phyloP scores from a whole-genome alignment of 2,329 filamentous ascomycete genomes.

The Scopulariopsis brevicaulis region DNA sequence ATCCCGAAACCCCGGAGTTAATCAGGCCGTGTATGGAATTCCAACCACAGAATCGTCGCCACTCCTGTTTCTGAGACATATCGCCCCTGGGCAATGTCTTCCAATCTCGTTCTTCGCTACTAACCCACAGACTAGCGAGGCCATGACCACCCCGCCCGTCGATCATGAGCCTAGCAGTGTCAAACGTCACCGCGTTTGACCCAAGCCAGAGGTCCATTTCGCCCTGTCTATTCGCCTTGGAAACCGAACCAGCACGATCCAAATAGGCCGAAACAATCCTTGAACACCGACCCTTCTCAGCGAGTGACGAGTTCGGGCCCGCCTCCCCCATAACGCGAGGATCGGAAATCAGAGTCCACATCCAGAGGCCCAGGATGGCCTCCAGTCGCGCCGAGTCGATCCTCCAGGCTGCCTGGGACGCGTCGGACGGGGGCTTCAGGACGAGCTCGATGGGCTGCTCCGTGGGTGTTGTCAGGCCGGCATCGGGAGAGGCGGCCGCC shows the following conservation, averaged over 20 bases:
- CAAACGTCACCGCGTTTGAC: not conserved
- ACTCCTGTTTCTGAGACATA: not conserved
- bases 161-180: not conserved
- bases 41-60: not conserved
- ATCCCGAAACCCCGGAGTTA: not conserved
- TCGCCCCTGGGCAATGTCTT: not conserved
- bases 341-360: conserved; percentile 8
- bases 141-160: not conserved
- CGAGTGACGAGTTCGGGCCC: not conserved
- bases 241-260: not conserved
- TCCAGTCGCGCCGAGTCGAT: conserved; percentile 10
- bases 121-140: not conserved
- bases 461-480: not conserved
- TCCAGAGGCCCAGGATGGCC: conserved; percentile 9
- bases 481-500: not conserved
- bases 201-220: conserved; percentile 9
- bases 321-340: not conserved
- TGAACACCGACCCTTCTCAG: not conserved
- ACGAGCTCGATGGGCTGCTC: not conserved
- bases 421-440: not conserved
- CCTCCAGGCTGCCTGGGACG: conserved; percentile 5
- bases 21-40: not conserved
- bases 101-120: not conserved
- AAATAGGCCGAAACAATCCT: conserved; percentile 6
- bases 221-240: not conserved